These are phyloP conservation scores for Aspergillus quadrilineatus DNA, from an alignment of 2,329 filamentous ascomycete genomes.

Conservation along the genomic window DNA sequence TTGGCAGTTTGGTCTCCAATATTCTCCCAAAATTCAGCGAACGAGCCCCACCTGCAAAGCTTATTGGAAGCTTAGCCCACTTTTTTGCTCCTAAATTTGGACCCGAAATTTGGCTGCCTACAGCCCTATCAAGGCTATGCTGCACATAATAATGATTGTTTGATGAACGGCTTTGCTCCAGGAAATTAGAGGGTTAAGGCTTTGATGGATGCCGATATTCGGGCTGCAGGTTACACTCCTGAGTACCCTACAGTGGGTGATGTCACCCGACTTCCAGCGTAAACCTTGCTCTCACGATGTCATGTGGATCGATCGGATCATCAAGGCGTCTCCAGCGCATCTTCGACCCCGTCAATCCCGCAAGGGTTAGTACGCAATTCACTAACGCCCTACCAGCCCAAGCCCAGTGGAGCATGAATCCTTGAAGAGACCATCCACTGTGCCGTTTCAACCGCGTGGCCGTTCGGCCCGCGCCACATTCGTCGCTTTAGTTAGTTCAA, in stretches of 20 bases:
- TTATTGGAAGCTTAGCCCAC: conserved; percentile 3
- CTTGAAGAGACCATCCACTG: neutral
- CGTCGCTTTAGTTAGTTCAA: neutral
- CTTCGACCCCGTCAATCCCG: neutral
- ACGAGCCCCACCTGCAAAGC: conserved; percentile 1
- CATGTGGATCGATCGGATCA: neutral
- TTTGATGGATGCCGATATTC: no score
- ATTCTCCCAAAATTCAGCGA: neutral
- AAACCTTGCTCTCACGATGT: no score
- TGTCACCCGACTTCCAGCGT: no score
- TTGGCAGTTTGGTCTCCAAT: neutral
- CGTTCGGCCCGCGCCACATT: neutral
- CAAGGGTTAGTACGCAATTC: neutral
- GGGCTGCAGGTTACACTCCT: no score
- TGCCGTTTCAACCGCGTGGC: conserved; percentile 4
- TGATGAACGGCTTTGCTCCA: no score
- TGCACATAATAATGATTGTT: no score
- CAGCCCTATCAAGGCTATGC: neutral
- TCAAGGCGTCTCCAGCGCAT: neutral
- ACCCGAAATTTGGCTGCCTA: neutral
- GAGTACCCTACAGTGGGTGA: no score
- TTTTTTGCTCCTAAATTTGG: neutral
- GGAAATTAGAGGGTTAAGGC: no score
- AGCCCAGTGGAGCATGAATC: neutral
- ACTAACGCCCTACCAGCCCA: neutral